Evolutionary conservation across 192 early-diverging fungal genomes (phyloP), one percentile per base, ranked within the genome.

Genomic region (Pilaira anomala): DNA sequence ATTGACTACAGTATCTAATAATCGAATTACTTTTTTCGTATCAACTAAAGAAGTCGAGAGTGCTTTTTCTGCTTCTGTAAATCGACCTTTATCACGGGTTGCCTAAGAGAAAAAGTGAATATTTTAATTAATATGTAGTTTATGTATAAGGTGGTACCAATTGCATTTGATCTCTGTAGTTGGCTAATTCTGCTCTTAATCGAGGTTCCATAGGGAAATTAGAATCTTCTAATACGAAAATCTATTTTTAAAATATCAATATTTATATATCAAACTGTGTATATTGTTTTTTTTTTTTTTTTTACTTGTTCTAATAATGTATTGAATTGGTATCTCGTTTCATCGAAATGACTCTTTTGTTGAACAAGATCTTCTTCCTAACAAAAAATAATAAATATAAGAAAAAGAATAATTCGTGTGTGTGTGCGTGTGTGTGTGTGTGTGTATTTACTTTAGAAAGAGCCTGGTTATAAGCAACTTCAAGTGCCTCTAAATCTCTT

Each of bases 101-200:
- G 66, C 66, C 65, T 66, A 51, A 21, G 6, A 18, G 22, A 25
- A 56, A 26, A 40, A 16, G 14, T 56, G 29, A 56, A 16, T 51
- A 12, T 26, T 30, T 53, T 26, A 30, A 19, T 19, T 11, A 14
- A 41, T 25, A 18, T 7, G 42, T 12, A 28, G 6, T 28, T 60
- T 2, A 12, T 30, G 7, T 50, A 8, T n/a, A 24, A 24, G 6
- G 9, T 30, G 54, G 26, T 66, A 66, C 65, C 50, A 68, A 44
- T 11, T 29, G 16, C 7, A 13, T 19, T 55, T 68, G 66, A 21
- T 62, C 50, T 11, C 26, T 46, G 18, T 68, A 68, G 29, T 68
- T 68, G 8, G 12, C 21, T 49, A 62, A 7, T 55, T 68, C 66
- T 25, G 49, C 40, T 44, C 26, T 33, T 3, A 68, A 13, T 36